Percentiles rank a stretch among this genome's conserved stretches.
These are phyloP conservation scores for Spiraea crenata DNA, from an alignment of 331 rosid species.

Conservation along the genomic window DNA sequence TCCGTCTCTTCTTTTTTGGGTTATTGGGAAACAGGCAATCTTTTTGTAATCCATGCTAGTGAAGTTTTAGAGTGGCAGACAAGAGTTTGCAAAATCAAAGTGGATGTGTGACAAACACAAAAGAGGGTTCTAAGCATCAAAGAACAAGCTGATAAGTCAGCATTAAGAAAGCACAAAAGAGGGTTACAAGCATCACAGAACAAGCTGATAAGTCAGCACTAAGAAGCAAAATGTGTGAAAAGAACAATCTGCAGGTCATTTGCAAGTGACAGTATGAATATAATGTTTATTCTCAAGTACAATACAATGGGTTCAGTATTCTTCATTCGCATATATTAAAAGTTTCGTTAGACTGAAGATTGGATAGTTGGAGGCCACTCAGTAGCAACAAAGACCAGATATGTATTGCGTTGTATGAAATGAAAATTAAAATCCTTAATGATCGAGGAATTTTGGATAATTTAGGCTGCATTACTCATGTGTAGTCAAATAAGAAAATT, in stretches of 20 bases:
- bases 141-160: background rate
- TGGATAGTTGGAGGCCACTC: background rate
- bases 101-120: background rate
- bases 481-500: background rate
- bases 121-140: background rate
- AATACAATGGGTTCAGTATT: background rate
- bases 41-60: background rate
- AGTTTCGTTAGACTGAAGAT: background rate
- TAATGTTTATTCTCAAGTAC: too few relatives aligned
- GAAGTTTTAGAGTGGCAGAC: constrained; percentile 5
- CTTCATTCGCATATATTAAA: background rate
- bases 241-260: background rate
- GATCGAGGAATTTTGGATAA: background rate
- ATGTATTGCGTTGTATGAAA: background rate
- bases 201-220: background rate
- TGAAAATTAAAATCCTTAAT: background rate
- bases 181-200: background rate
- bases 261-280: background rate
- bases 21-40: background rate
- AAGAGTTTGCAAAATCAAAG: constrained; percentile 12
- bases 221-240: background rate
- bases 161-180: background rate
- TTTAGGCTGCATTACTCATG: background rate
- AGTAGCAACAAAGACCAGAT: background rate
- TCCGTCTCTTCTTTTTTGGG: too few relatives aligned